Base-by-base conservation (phyloP, 2,329 filamentous ascomycete species). In the Fusarium tanahbumbuense region DNA sequence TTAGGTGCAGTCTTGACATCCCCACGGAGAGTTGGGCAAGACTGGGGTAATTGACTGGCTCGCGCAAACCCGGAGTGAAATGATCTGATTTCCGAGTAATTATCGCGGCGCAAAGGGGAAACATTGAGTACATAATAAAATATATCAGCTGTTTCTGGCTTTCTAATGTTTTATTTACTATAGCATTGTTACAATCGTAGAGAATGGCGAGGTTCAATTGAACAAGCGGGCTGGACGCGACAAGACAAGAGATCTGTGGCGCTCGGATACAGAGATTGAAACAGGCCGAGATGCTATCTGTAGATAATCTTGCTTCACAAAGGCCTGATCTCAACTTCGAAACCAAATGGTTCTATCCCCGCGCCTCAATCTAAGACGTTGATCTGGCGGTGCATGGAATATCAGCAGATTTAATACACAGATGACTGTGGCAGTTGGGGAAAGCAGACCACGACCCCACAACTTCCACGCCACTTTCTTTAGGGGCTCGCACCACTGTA, bases 391-490 rank as follows among this genome's bases (percentile, higher is more conserved):
- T 18, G 15, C 42, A 55, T 55, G 22, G n/a, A n/a, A 45, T 23
- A 46, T 55, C 52, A 34, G 52, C 52, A 55, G 52, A 46, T 34
- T n/a, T n/a, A 13, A 32, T 20, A 47, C 28, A 20, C 49, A 28
- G 49, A 53, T 53, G 49, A 53, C 49, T 46, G n/a, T 25, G 16
- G 22, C 20, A 13, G 16, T 47, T 30, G 27, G 22, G 11, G n/a
- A 56, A 50, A 56, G 44, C 54, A 50, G 42, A 8, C 54, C 54
- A 56, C 11, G n/a, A 47, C 42, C 57, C 52, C 54, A 42, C 52
- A 28, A 45, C 18, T 8, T 42, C 55, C 68, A 70, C 68, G 67
- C 67, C 68, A 70, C 37, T 71, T 71, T 25, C 13, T 42, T 20
- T 22, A 25, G 34, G 49, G 23, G 49, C 54, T 49, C 30, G 28